These are phyloP conservation scores for Boletus bicolor DNA, from an alignment of 768 basidiomycete species.

Conservation along the genomic window DNA sequence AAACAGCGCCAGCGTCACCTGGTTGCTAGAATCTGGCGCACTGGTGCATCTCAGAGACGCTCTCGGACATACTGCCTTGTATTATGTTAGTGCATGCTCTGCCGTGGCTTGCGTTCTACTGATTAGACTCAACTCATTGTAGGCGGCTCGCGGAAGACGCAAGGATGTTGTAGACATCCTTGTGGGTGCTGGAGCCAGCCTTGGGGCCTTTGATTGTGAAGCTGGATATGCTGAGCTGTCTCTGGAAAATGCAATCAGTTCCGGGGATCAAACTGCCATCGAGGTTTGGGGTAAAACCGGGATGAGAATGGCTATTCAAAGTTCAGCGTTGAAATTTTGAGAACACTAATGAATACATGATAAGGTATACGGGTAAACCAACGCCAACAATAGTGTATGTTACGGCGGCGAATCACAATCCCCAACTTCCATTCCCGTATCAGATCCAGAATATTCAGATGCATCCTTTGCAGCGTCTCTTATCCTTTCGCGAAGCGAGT, in stretches of 20 bases:
- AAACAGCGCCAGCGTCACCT: slow-evolving; percentile 36
- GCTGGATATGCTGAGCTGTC: slow-evolving; percentile 55
- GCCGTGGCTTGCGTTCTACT: background rate
- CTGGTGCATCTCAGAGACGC: slow-evolving; percentile 78
- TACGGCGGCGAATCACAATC: slow-evolving; percentile 13
- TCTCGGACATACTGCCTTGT: slow-evolving; percentile 80
- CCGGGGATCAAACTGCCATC: slow-evolving; percentile 43
- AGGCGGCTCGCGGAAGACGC: slow-evolving; percentile 78
- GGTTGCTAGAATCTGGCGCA: slow-evolving; percentile 69
- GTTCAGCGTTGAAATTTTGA: background rate
- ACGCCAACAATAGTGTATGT: background rate
- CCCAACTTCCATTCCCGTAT: slow-evolving; percentile 26
- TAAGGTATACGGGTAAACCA: slow-evolving; percentile 16
- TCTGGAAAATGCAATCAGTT: slow-evolving; percentile 33
- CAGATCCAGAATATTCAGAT: slow-evolving; percentile 20
- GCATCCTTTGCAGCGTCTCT: slow-evolving; percentile 32
- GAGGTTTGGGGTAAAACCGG: slow-evolving; percentile 60
- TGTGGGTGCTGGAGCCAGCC: slow-evolving; percentile 68
- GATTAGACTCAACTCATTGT: background rate
- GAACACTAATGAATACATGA: slow-evolving; percentile 8
- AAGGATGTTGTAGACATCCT: slow-evolving; percentile 58
- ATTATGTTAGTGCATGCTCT: slow-evolving; percentile 54
- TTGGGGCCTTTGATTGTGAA: slow-evolving; percentile 63
- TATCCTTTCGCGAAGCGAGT: slow-evolving; percentile 55
- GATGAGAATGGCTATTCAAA: slow-evolving; percentile 9